These are phyloP conservation scores for Lupinus albus DNA, from an alignment of 306 rosid genomes.

Conservation along the genomic window DNA sequence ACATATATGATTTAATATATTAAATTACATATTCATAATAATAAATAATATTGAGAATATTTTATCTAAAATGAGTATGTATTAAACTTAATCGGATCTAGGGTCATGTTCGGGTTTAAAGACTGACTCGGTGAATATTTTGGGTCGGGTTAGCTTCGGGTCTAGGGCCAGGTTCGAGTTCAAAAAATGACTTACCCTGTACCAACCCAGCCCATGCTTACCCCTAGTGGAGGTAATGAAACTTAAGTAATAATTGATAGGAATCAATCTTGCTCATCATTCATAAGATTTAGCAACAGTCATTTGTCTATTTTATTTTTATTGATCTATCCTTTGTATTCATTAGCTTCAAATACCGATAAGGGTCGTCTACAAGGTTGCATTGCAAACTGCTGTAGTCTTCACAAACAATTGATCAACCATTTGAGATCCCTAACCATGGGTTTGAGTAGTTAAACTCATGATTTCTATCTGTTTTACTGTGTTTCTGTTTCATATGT, in stretches of 20 bases:
- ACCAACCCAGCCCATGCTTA: no score
- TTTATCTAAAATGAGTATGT: no score
- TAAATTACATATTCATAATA: no score
- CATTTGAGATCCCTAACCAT: constrained; percentile 1
- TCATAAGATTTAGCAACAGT: neutral
- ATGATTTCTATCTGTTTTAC: neutral
- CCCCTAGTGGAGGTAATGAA: neutral
- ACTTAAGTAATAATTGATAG: neutral
- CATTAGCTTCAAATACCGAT: constrained; percentile 1
- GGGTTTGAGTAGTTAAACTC: neutral
- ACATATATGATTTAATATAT: no score
- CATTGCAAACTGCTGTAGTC: constrained; percentile 6
- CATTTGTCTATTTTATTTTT: neutral
- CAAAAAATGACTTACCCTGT: no score
- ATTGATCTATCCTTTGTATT: neutral
- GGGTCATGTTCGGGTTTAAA: no score
- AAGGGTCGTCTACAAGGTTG: neutral
- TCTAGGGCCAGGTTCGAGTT: no score
- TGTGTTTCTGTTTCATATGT: neutral
- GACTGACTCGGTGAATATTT: no score
- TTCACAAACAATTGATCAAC: constrained; percentile 2
- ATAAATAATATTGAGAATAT: no score
- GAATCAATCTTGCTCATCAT: no score
- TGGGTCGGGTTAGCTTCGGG: no score
- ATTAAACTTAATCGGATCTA: no score